These are phyloP conservation scores for Lotmaria passim DNA, from an alignment of 208 protist species.

Conservation along the genomic window DNA sequence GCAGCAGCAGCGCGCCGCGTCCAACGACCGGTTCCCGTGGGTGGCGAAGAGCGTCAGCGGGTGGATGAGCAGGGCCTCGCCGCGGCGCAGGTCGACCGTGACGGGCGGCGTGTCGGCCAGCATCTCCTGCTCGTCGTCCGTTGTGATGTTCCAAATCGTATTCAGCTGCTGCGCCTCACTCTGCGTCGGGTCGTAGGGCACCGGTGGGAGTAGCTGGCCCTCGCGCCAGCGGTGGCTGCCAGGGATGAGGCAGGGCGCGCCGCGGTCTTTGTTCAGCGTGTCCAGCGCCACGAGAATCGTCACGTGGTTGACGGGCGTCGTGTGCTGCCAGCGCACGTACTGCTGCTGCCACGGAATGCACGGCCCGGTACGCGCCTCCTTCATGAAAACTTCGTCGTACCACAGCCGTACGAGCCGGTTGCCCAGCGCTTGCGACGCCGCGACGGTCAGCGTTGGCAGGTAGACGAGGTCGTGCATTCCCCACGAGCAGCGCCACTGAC, in stretches of 20 bases:
- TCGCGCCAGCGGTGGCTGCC: conserved; percentile 87
- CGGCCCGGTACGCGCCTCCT: conserved; percentile 67
- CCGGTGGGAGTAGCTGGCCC: conserved; percentile 63
- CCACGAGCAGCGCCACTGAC: conserved; percentile 83
- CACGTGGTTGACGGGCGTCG: conserved; percentile 70
- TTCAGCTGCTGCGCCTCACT: conserved; percentile 81
- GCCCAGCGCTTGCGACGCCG: conserved; percentile 78
- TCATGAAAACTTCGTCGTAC: conserved; percentile 89
- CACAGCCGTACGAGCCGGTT: conserved; percentile 82
- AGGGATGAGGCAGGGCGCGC: conserved; percentile 80
- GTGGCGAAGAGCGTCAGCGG: conserved; percentile 80
- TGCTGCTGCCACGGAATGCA: conserved; percentile 88
- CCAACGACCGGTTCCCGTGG: conserved; percentile 80
- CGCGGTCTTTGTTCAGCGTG: conserved; percentile 81
- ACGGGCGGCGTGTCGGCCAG: conserved; percentile 83
- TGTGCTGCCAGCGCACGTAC: conserved; percentile 84
- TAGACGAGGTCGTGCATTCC: conserved; percentile 90
- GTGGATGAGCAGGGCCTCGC: conserved; percentile 83
- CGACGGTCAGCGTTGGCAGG: conserved; percentile 78
- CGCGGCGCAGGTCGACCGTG: conserved; percentile 74
- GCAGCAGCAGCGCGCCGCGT: conserved; percentile 56
- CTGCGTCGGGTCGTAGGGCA: conserved; percentile 69
- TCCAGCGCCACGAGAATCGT: conserved; percentile 83
- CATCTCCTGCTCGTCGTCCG: conserved; percentile 79
- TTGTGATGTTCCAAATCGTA: conserved; percentile 84